A percentile compares a stretch with the other conserved stretches of the same genome.
phyloP scores from a whole-genome alignment of 2,329 filamentous ascomycete species.

The Elsinoe batatas region DNA sequence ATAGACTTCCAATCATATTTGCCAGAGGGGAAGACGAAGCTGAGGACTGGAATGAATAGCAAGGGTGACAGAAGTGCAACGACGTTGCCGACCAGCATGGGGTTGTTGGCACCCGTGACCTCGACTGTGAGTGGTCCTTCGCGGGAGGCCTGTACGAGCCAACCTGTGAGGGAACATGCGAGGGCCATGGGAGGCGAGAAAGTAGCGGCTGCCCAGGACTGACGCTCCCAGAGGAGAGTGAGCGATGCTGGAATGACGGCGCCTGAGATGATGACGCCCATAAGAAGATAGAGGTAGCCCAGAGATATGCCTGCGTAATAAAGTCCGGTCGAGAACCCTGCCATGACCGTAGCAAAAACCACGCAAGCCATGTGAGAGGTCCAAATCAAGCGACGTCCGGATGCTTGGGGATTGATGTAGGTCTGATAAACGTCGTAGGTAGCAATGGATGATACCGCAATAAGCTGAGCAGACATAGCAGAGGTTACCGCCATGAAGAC shows the following conservation, averaged over 20 bases:
- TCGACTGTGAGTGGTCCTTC: conserved; percentile 58
- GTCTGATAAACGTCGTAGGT: conserved; percentile 81
- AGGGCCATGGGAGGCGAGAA: conserved; percentile 62
- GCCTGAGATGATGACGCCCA: conserved; percentile 82
- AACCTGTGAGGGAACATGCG: conserved; percentile 58
- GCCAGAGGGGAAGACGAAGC: conserved; percentile 56
- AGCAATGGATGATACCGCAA: conserved; percentile 78
- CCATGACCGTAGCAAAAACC: conserved; percentile 67
- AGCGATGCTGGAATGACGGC: conserved; percentile 68
- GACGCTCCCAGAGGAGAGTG: conserved; percentile 69
- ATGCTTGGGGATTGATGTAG: conserved; percentile 70
- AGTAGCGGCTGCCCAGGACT: conserved; percentile 65
- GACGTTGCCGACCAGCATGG: conserved; percentile 83
- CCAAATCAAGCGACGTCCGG: conserved; percentile 66
- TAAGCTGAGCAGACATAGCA: conserved; percentile 71
- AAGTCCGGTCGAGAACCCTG: conserved; percentile 65
- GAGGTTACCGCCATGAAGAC: conserved; percentile 88
- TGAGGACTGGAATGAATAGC: conserved; percentile 66
- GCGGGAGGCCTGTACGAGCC: conserved; percentile 66
- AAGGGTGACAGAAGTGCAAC: conserved; percentile 68
- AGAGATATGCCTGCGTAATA: conserved; percentile 56
- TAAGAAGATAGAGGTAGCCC: conserved; percentile 81
- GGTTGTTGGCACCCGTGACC: conserved; percentile 62
- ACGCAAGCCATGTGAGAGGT: conserved; percentile 67
- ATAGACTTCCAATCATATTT: conserved; percentile 83